A percentile compares a stretch with the other conserved stretches of the same genome.
Conservation (phyloP, 1,284 basidiomycete genomes). For the Neotropicomus parvogracilis region DNA sequence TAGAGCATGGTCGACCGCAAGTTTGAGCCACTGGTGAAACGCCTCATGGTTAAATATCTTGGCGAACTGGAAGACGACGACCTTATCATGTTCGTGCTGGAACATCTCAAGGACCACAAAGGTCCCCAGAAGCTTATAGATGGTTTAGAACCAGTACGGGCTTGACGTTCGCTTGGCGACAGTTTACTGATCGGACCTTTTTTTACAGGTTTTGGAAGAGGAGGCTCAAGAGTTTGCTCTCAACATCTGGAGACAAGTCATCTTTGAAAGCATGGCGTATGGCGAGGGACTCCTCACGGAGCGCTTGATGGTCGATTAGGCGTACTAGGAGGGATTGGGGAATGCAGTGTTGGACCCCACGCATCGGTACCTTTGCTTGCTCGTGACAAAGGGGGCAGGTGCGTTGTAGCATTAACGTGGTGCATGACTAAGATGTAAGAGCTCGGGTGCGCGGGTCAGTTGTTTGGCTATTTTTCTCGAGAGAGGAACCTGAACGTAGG, state of each 20-base stretch:
- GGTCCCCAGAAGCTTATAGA: constrained; percentile 77
- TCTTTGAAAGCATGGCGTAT: constrained; percentile 88
- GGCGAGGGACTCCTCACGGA: constrained; percentile 79
- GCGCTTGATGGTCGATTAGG: constrained; percentile 68
- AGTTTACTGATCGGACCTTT: constrained; percentile 1
- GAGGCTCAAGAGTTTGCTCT: constrained; percentile 76
- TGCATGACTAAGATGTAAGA: constrained; percentile 31
- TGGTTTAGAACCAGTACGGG: constrained; percentile 82
- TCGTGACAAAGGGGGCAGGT: constrained; percentile 36
- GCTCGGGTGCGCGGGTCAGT: constrained; percentile 17
- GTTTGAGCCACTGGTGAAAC: constrained; percentile 74
- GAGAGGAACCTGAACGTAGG: constrained; percentile 15
- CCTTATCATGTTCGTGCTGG: constrained; percentile 84
- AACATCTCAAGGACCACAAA: constrained; percentile 85
- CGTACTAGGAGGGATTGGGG: constrained; percentile 11
- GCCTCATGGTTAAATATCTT: constrained; percentile 77
- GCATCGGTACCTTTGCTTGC: constrained; percentile 29
- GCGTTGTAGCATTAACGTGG: constrained; percentile 38
- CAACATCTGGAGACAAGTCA: constrained; percentile 81
- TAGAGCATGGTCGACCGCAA: constrained; percentile 78
- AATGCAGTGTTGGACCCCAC: constrained; percentile 18
- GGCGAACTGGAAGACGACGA: constrained; percentile 88
- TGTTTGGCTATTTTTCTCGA: constrained; percentile 14
- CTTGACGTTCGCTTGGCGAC: background rate
- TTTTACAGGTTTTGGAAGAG: constrained; percentile 78